These are phyloP conservation scores for Fraxinus baroniana DNA, from an alignment of 305 asterid species.

Conservation along the genomic window DNA sequence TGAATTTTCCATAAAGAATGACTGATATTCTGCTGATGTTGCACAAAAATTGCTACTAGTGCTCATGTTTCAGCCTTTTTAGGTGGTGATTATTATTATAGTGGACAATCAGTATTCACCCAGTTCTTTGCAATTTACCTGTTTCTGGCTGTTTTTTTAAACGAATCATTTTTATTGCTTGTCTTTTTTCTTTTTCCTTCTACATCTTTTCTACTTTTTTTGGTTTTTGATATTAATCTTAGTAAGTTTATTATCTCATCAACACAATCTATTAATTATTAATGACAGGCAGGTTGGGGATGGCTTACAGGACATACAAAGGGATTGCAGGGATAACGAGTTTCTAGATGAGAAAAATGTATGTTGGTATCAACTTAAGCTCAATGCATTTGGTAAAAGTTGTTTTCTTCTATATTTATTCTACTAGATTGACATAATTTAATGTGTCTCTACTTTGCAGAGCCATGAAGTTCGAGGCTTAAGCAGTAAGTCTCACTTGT, in stretches of 20 bases:
- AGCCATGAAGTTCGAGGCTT: constrained; percentile 39
- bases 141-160: background rate
- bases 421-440: background rate
- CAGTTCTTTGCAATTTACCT: background rate
- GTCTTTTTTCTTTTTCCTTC: background rate
- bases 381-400: background rate
- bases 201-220: background rate
- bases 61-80: constrained; percentile 6
- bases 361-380: constrained; percentile 26
- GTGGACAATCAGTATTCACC: background rate
- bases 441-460: constrained; percentile 41
- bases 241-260: background rate
- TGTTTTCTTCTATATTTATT: constrained; percentile 4
- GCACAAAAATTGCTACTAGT: background rate
- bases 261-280: constrained; percentile 16
- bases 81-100: background rate
- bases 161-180: background rate
- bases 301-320: constrained; percentile 26
- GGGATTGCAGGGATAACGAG: constrained; percentile 23
- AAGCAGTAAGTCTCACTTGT: constrained; percentile 50
- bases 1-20: constrained; percentile 18
- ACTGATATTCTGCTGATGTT: background rate
- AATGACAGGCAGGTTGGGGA: constrained; percentile 38
- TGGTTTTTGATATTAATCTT: background rate
- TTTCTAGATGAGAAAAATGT: constrained; percentile 34